These are phyloP conservation scores for Russula griseocarnosa DNA, from an alignment of 768 basidiomycete species.

Conservation along the genomic window DNA sequence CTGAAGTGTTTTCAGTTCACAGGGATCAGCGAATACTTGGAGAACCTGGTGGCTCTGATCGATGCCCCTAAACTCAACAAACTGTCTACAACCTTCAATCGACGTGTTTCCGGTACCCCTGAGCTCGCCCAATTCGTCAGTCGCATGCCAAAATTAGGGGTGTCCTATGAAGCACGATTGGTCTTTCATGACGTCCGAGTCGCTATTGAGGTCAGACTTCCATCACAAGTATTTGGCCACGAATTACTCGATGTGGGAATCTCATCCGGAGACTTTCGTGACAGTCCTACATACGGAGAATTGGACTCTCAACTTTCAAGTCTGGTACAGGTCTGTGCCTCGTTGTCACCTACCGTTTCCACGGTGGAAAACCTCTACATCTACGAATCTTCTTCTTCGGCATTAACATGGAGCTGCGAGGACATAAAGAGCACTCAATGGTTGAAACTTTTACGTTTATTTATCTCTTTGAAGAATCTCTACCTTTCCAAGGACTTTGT, in stretches of 20 bases:
- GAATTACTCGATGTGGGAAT: background rate
- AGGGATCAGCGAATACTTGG: too few species aligned
- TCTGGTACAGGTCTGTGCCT: background rate
- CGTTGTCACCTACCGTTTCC: background rate
- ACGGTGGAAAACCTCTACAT: background rate
- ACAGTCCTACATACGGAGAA: background rate
- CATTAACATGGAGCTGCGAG: background rate
- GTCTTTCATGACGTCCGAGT: background rate
- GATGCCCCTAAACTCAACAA: too few species aligned
- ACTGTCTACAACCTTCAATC: background rate
- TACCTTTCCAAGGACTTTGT: too few species aligned
- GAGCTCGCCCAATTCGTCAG: background rate
- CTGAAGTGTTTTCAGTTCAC: too few species aligned
- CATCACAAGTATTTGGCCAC: background rate
- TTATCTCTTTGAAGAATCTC: too few species aligned
- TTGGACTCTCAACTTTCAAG: background rate
- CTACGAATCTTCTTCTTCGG: background rate
- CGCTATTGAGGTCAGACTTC: background rate
- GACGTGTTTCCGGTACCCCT: background rate
- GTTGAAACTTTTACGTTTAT: background rate
- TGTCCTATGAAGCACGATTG: background rate
- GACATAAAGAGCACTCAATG: background rate
- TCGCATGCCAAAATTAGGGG: background rate
- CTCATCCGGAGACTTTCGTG: background rate
- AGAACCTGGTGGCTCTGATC: too few species aligned